Conservation (phyloP, 73 alveolate genomes). For the Tetrahymena malaccensis region DNA sequence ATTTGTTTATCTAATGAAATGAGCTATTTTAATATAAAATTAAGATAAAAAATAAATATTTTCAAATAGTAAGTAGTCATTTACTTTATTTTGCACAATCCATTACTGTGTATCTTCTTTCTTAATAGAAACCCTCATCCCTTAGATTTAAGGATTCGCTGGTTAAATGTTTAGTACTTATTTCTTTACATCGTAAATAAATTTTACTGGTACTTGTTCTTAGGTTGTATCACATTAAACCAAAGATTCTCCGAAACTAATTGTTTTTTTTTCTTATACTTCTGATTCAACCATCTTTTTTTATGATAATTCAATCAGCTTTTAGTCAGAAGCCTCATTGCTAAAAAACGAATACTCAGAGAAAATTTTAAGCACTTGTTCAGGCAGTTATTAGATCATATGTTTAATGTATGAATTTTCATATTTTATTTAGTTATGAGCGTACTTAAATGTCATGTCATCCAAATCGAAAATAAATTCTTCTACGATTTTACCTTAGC, state of each 20-base stretch:
- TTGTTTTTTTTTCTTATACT: not conserved
- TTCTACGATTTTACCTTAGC: not conserved
- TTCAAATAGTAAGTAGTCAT: too few species aligned
- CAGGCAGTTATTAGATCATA: not conserved
- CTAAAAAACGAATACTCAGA: not conserved
- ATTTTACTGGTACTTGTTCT: not conserved
- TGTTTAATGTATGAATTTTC: not conserved
- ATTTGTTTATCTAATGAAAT: not conserved
- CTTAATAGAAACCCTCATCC: not conserved
- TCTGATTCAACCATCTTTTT: not conserved
- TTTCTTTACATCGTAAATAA: not conserved
- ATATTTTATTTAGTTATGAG: not conserved
- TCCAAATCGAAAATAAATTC: not conserved
- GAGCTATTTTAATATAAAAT: not conserved
- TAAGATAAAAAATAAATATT: too few species aligned
- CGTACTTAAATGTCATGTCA: not conserved
- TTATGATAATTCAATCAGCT: not conserved
- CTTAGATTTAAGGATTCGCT: not conserved
- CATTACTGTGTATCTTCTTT: not conserved
- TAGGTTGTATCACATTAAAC: not conserved
- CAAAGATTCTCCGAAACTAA: not conserved
- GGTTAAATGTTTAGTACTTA: not conserved
- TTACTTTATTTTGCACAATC: not conserved
- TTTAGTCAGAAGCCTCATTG: not conserved
- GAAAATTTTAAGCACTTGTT: not conserved